phyloP scores from a whole-genome alignment of 148 eudicot species.

The Cornus kousa region DNA sequence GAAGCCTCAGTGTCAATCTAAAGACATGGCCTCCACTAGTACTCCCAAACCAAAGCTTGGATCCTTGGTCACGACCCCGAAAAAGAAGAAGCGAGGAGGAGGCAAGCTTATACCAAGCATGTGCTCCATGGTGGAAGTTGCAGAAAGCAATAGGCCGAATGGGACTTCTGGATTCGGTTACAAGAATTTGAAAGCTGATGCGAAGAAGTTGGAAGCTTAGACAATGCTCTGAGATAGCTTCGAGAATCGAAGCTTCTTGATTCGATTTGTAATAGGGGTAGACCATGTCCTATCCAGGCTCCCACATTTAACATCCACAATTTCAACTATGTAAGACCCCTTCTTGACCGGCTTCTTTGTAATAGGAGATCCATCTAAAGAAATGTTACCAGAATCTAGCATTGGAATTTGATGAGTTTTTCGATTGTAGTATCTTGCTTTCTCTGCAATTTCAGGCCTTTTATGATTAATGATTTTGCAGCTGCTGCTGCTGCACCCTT shows the following conservation, averaged over 20 bases:
- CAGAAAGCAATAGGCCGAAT: conserved; percentile 31
- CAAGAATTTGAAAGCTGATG: conserved; percentile 43
- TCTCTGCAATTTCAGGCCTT: conserved; percentile 33
- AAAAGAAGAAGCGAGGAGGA: conserved; percentile 40
- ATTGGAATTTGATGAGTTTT: conserved; percentile 57
- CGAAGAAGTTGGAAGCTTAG: conserved; percentile 28
- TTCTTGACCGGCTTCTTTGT: conserved; percentile 16
- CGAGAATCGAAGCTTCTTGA: conserved; percentile 75
- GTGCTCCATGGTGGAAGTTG: conserved; percentile 58
- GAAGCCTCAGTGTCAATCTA: conserved; percentile 10
- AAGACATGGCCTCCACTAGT: conserved; percentile 16
- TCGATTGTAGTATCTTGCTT: conserved; percentile 10
- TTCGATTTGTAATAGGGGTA: conserved; percentile 40
- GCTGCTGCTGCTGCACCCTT: conserved; percentile 58
- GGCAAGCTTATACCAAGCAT: conserved; percentile 50
- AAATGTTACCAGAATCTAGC: conserved; percentile 55
- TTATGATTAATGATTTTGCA: conserved; percentile 29
- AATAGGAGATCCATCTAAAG: conserved; percentile 59
- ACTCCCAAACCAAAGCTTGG: conserved; percentile 18
- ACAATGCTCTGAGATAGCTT: conserved; percentile 61
- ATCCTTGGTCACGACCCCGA: conserved; percentile 19
- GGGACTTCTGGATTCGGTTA: conserved; percentile 26
- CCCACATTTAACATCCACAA: conserved; percentile 78
- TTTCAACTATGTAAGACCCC: conserved; percentile 45
- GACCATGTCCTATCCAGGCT: conserved; percentile 35